These are phyloP conservation scores for Cyathus striatus DNA, from an alignment of 768 basidiomycete genomes.

Conservation along the genomic window DNA sequence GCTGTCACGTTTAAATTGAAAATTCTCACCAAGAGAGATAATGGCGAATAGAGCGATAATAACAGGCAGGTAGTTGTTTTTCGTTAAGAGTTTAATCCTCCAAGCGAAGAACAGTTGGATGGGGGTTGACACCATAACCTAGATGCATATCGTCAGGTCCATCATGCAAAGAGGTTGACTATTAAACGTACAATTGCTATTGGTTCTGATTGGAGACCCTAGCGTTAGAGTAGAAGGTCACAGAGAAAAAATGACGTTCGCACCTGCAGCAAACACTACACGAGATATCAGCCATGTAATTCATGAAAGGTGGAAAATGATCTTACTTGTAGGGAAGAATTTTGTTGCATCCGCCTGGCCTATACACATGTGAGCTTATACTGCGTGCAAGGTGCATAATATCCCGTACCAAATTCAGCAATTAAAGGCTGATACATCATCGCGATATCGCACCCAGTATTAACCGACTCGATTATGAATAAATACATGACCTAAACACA, in stretches of 20 bases:
- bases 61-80: conserved; percentile 25
- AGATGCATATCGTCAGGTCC: background rate
- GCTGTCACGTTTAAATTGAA: background rate
- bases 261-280: conserved; percentile 17
- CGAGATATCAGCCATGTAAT: background rate
- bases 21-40: conserved; percentile 24
- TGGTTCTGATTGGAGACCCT: conserved; percentile 25
- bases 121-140: conserved; percentile 40
- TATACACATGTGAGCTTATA: conserved; percentile 4
- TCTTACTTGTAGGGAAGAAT: conserved; percentile 29
- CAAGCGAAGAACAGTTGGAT: conserved; percentile 44
- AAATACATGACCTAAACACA: conserved; percentile 31
- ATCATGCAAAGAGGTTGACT: conserved; percentile 1
- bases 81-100: conserved; percentile 35
- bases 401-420: conserved; percentile 26
- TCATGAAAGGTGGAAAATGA: background rate
- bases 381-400: background rate
- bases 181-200: conserved; percentile 20
- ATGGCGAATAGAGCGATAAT: conserved; percentile 28
- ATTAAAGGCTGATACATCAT: conserved; percentile 46
- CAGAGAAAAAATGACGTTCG: no score
- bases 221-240: no score
- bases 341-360: conserved; percentile 25
- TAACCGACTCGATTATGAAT: conserved; percentile 36
- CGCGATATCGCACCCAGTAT: conserved; percentile 37